phyloP scores from a whole-genome alignment of 2,329 filamentous ascomycete species.

The Ascochyta clinopodiicola region DNA sequence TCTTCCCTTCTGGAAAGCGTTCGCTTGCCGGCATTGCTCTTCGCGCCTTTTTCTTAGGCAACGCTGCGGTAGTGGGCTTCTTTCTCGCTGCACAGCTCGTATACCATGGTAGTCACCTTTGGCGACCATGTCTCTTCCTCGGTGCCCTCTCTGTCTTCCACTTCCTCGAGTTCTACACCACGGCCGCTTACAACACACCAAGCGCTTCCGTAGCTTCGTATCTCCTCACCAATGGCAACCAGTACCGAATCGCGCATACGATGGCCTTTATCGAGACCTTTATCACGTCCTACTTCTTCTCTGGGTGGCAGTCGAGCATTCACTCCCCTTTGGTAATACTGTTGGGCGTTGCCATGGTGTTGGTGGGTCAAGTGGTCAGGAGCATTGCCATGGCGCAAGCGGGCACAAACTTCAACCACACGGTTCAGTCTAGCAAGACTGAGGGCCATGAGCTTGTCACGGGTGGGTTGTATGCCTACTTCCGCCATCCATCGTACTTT shows the following conservation, averaged over 20 bases:
- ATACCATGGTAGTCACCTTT: constrained; percentile 53
- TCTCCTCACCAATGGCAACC: constrained; percentile 83
- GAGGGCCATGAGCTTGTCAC: constrained; percentile 83
- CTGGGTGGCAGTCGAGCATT: constrained; percentile 54
- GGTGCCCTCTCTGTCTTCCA: constrained; percentile 79
- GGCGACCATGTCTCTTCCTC: constrained; percentile 70
- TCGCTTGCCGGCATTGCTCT: constrained; percentile 56
- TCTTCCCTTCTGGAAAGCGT: constrained; percentile 52
- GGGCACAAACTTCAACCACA: constrained; percentile 87
- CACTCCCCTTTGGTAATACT: constrained; percentile 48
- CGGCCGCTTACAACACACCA: constrained; percentile 80
- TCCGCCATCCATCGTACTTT: constrained; percentile 93
- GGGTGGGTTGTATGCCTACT: constrained; percentile 74
- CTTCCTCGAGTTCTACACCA: constrained; percentile 95
- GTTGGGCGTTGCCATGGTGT: constrained; percentile 69
- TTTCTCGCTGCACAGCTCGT: constrained; percentile 37
- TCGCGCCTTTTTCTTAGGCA: constrained; percentile 55
- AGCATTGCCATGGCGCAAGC: constrained; percentile 89
- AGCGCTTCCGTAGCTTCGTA: constrained; percentile 77
- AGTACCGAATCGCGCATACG: constrained; percentile 83
- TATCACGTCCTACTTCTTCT: constrained; percentile 64
- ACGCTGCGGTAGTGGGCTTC: constrained; percentile 44
- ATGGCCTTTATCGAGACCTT: constrained; percentile 77
- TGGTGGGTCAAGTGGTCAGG: constrained; percentile 75
- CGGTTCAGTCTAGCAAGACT: constrained; percentile 73